These are phyloP conservation scores for Sarcodon sp. DNA, from an alignment of 768 basidiomycete species.

Conservation along the genomic window DNA sequence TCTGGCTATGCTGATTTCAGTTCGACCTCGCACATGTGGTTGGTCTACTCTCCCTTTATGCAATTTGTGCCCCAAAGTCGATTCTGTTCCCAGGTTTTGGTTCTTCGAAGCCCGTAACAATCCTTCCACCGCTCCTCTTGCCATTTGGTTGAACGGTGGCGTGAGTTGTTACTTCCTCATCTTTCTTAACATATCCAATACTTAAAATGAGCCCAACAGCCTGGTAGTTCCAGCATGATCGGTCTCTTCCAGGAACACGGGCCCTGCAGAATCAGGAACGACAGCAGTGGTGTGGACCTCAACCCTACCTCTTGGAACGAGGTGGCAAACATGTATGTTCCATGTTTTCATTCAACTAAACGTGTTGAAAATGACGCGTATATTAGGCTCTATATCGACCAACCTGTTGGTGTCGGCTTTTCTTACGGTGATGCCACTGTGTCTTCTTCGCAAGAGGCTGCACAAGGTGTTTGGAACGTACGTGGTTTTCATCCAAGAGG, in stretches of 20 bases:
- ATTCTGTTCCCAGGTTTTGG: slow-evolving; percentile 39
- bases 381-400: slow-evolving; percentile 45
- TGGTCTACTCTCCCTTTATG: background rate
- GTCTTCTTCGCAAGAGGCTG: slow-evolving; percentile 39
- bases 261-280: slow-evolving; percentile 33
- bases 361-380: background rate
- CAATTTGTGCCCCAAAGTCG: background rate
- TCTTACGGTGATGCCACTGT: slow-evolving; percentile 39
- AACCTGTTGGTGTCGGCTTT: slow-evolving; percentile 51
- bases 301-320: slow-evolving; percentile 53
- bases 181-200: background rate
- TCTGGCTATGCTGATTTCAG: slow-evolving; percentile 55
- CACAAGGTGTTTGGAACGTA: slow-evolving; percentile 39
- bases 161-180: slow-evolving; percentile 11
- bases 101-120: slow-evolving; percentile 56
- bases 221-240: slow-evolving; percentile 26
- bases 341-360: background rate
- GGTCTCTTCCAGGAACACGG: slow-evolving; percentile 29
- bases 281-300: slow-evolving; percentile 29
- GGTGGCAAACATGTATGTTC: slow-evolving; percentile 30
- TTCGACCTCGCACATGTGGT: slow-evolving; percentile 47
- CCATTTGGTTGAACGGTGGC: slow-evolving; percentile 54
- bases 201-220: slow-evolving; percentile 9
- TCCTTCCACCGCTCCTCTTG: slow-evolving; percentile 46
- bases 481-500: background rate